Base-by-base conservation (phyloP, 2,329 filamentous ascomycete genomes). In the Dendrostoma leiphaemia region DNA sequence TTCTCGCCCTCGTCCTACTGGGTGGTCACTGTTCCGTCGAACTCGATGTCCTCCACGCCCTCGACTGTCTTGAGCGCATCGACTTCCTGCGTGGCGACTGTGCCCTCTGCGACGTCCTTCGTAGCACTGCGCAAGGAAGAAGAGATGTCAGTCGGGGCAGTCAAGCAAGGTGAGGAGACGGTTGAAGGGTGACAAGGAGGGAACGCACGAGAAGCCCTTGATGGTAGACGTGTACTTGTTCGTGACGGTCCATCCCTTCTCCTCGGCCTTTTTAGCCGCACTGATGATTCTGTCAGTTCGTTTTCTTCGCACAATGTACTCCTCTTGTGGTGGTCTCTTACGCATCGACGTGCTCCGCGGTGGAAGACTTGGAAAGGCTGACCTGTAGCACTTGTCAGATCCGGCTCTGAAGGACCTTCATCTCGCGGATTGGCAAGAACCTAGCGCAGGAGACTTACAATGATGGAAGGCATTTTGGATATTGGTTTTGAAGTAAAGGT, bases 121-220 rank as follows among this genome's bases (percentile, higher is more conserved):
- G 96, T 57, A 46, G 12, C 37, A 10, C 15, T 53, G 15, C 23
- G 8, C 13, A 28, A 28, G 13, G 8, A 4, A 17, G 7, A 12
- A n/a, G 15, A 10, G 3, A 32, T 3, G 13, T 31, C 24, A 38
- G 38, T 8, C 37, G 21, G 32, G 15, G 10, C 10, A 2, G 46
- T 61, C 19, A 61, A 21, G 46, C 54, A 62, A 37, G 24, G 26
- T 23, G 2, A 9, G 2, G 13, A 43, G 13, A 41, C 17, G 46
- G 28, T 45, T 35, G 3, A 6, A 48, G 15, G 13, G 17, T 6
- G n/a, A 12, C 26, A 12, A 43, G 31, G 15, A 44, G 41, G 24
- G 31, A 44, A 79, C 89, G 63, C 84, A 97, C 93, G 89, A 86
- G 77, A 97, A 97, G 55, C 88, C 92, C 77, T 93, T 95, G 81